Conservation (phyloP, 495 filamentous ascomycete genomes). For the Penicillium daleae region DNA sequence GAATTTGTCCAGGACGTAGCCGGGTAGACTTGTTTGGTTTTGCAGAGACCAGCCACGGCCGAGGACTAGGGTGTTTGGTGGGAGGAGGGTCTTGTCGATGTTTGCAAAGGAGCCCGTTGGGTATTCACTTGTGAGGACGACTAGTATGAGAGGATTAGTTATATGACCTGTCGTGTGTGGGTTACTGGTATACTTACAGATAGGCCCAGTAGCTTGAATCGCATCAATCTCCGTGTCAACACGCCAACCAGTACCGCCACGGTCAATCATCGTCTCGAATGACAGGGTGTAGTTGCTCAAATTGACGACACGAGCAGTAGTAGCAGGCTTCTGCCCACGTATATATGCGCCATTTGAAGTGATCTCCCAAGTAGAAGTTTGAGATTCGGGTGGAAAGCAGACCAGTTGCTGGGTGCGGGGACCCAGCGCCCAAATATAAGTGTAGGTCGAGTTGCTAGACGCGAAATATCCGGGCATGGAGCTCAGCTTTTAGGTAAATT, state of each 20-base stretch:
- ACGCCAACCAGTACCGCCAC: slow-evolving; percentile 1
- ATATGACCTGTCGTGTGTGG: neutral
- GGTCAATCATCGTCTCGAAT: slow-evolving; percentile 1
- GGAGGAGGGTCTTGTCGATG: slow-evolving; percentile 2
- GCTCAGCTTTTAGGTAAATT: neutral
- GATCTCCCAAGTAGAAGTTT: slow-evolving; percentile 10
- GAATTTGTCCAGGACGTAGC: slow-evolving; percentile 10
- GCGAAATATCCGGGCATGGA: slow-evolving; percentile 1
- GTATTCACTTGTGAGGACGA: slow-evolving; percentile 4
- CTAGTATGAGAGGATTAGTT: neutral
- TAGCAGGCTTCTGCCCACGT: slow-evolving; percentile 10
- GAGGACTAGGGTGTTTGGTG: slow-evolving; percentile 8
- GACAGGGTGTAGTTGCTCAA: slow-evolving; percentile 4
- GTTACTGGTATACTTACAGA: neutral
- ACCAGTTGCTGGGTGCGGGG: neutral
- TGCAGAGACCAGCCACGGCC: slow-evolving; percentile 12
- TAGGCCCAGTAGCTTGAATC: slow-evolving; percentile 12
- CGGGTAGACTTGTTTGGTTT: slow-evolving; percentile 10
- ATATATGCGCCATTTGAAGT: slow-evolving; percentile 7
- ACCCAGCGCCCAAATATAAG: neutral
- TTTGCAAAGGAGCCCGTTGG: slow-evolving; percentile 3
- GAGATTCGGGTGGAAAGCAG: neutral
- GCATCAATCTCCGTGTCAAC: slow-evolving; percentile 15
- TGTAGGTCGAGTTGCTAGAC: slow-evolving; percentile 2
- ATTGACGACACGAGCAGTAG: neutral